Conservation (phyloP, 2,329 filamentous ascomycete genomes). For the Penicillium sp. region DNA sequence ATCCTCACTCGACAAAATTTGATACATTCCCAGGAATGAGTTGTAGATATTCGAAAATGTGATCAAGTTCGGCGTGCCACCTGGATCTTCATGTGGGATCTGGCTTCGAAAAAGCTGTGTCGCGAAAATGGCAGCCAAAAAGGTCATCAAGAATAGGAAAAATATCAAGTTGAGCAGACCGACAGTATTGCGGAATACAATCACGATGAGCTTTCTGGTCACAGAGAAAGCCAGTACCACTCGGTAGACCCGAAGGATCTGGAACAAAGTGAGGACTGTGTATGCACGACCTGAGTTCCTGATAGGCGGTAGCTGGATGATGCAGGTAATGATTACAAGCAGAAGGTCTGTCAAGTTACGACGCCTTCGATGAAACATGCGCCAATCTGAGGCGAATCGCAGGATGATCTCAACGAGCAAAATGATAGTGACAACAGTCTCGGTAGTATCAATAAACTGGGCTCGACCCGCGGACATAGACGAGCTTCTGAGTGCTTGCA, state of each 20-base stretch:
- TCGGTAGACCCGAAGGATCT: constrained; percentile 84
- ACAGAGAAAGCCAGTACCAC: constrained; percentile 82
- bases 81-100: constrained; percentile 55
- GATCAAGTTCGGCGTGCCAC: constrained; percentile 57
- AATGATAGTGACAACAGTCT: constrained; percentile 66
- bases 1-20: constrained; percentile 88
- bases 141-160: constrained; percentile 93
- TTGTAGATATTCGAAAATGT: constrained; percentile 90
- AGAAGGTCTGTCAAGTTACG: constrained; percentile 72
- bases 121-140: constrained; percentile 85
- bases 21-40: constrained; percentile 94
- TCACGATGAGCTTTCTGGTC: constrained; percentile 71
- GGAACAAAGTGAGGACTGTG: constrained; percentile 82
- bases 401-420: constrained; percentile 74
- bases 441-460: constrained; percentile 60
- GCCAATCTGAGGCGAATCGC: constrained; percentile 70
- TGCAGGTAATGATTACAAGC: constrained; percentile 68
- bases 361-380: constrained; percentile 63
- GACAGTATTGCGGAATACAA: constrained; percentile 80
- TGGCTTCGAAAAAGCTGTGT: constrained; percentile 86
- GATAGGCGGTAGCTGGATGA: constrained; percentile 79
- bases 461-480: constrained; percentile 57
- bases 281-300: constrained; percentile 63
- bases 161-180: constrained; percentile 92
- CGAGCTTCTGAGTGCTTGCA: constrained; percentile 68